These are phyloP conservation scores for Brassica incana DNA, from an alignment of 345 rosid genomes.

Conservation along the genomic window DNA sequence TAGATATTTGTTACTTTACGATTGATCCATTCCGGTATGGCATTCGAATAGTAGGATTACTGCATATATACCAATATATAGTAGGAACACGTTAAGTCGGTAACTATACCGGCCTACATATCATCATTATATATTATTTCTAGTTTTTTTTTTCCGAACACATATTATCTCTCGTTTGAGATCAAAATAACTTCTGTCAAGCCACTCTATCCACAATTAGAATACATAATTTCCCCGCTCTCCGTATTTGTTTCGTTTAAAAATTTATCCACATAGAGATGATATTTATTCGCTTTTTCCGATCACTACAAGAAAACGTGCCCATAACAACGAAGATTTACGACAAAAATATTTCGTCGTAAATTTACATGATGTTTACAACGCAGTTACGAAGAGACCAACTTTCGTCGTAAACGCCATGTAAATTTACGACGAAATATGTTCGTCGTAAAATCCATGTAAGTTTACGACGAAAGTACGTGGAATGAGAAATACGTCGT, in stretches of 20 bases:
- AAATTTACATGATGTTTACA: no score
- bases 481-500: no score
- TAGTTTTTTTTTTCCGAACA: no score
- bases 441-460: no score
- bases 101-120: slow-evolving; percentile 26
- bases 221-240: background rate
- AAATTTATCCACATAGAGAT: background rate
- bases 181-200: slow-evolving; percentile 3
- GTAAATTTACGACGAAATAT: no score
- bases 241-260: background rate
- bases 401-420: no score
- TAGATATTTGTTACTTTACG: slow-evolving; percentile 30
- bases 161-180: background rate
- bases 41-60: slow-evolving; percentile 30
- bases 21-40: slow-evolving; percentile 7
- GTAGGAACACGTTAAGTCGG: slow-evolving; percentile 36
- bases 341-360: no score
- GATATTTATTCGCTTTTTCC: background rate
- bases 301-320: no score
- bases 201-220: slow-evolving; percentile 5
- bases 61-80: slow-evolving; percentile 24
- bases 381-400: no score
- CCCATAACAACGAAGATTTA: no score
- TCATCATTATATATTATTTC: slow-evolving; percentile 6
- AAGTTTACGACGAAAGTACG: no score